Percentiles rank a stretch among this genome's conserved stretches.
phyloP scores from a whole-genome alignment of 1,284 basidiomycete species.

The Phellopilus nigrolimitatus region DNA sequence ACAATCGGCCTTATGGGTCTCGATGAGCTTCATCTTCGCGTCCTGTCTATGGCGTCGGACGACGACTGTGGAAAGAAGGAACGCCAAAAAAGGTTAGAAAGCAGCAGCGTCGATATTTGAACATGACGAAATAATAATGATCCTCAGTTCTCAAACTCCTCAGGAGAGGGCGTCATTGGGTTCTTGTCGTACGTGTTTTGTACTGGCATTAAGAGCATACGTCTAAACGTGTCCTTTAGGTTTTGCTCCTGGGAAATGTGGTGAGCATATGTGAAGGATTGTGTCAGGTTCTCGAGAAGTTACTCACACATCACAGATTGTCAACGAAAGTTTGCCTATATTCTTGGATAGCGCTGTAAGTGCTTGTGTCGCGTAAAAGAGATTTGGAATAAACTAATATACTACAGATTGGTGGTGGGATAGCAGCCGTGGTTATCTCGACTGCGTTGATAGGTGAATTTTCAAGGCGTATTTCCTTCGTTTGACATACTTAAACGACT shows the following conservation, averaged over 20 bases:
- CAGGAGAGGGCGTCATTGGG: constrained; percentile 86
- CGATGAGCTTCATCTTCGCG: constrained; percentile 88
- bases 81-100: constrained; percentile 65
- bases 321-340: constrained; percentile 92
- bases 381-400: neutral
- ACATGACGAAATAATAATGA: neutral
- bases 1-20: constrained; percentile 94
- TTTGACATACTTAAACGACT: neutral
- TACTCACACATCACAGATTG: constrained; percentile 48
- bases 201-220: neutral
- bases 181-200: constrained; percentile 68
- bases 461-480: neutral
- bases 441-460: constrained; percentile 75
- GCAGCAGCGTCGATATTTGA: neutral
- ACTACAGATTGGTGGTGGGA: constrained; percentile 72
- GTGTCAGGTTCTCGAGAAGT: too few species aligned
- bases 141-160: constrained; percentile 72
- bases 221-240: constrained; percentile 35
- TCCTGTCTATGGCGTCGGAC: constrained; percentile 77
- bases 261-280: constrained; percentile 51
- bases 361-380: constrained; percentile 21
- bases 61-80: constrained; percentile 58
- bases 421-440: constrained; percentile 80
- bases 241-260: constrained; percentile 80
- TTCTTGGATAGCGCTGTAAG: constrained; percentile 86